Conservation (phyloP, 1,284 basidiomycete genomes). For the Volvariella volvacea region DNA sequence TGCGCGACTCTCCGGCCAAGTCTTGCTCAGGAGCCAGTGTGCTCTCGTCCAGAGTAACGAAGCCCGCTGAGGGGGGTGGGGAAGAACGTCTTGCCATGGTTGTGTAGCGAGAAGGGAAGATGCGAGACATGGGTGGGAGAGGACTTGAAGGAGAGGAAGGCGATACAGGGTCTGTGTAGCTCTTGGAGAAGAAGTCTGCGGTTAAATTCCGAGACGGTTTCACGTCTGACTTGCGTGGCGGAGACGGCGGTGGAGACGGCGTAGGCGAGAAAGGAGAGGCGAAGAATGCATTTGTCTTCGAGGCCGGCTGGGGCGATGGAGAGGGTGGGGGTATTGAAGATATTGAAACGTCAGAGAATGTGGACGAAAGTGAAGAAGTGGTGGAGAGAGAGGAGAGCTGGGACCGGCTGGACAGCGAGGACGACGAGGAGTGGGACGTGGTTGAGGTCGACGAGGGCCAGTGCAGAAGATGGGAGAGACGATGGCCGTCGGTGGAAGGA, state of each 20-base stretch:
- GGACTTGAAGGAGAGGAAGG: conserved; percentile 17
- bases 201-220: conserved; percentile 22
- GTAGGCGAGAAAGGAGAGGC: conserved; percentile 32
- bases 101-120: neutral
- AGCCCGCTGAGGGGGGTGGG: conserved; percentile 1
- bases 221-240: conserved; percentile 12
- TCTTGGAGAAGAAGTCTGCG: conserved; percentile 25
- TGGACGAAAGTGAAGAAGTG: conserved; percentile 25
- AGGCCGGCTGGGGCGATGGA: conserved; percentile 19
- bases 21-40: neutral
- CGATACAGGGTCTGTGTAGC: conserved; percentile 7
- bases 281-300: conserved; percentile 38
- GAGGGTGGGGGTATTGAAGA: conserved; percentile 14
- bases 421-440: conserved; percentile 15
- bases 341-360: conserved; percentile 24
- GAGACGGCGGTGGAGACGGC: conserved; percentile 17
- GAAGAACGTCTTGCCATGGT: neutral
- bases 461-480: neutral
- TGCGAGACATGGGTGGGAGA: conserved; percentile 10
- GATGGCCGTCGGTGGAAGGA: neutral
- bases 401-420: conserved; percentile 20
- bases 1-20: neutral
- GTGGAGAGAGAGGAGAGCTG: conserved; percentile 17
- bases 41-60: too few relatives aligned
- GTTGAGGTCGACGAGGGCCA: conserved; percentile 1